Percentiles rank a stretch among this genome's conserved stretches.
Evolutionary conservation across 768 basidiomycete species (phyloP).

Genomic region (Leccinum ochraceum): DNA sequence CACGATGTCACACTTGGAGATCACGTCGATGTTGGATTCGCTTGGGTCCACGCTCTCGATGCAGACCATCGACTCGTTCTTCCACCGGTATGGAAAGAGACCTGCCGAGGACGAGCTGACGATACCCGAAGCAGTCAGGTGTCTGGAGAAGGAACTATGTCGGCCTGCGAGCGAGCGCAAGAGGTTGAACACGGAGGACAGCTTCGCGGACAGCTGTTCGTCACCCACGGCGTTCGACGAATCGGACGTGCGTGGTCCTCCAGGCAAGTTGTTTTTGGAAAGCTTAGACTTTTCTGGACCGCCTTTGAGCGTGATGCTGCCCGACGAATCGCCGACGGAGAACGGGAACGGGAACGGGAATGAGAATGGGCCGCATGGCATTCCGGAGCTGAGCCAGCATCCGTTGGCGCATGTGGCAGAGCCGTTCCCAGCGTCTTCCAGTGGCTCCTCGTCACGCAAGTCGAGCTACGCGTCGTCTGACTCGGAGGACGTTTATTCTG

Average conservation of each 20-base stretch:
- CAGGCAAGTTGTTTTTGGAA: constrained; percentile 48
- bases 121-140: constrained; percentile 76
- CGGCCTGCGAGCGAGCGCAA: constrained; percentile 73
- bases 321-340: constrained; percentile 34
- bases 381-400: constrained; percentile 45
- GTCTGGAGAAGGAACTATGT: constrained; percentile 82
- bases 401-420: constrained; percentile 39
- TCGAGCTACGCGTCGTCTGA: constrained; percentile 48
- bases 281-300: constrained; percentile 66
- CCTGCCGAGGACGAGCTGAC: constrained; percentile 71
- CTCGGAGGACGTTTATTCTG: constrained; percentile 39
- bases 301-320: constrained; percentile 29
- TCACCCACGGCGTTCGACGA: constrained; percentile 54
- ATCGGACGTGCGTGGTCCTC: constrained; percentile 19
- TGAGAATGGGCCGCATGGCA: too few species aligned
- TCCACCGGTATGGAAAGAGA: constrained; percentile 64
- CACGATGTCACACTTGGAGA: constrained; percentile 76
- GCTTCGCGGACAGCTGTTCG: constrained; percentile 46
- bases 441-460: constrained; percentile 26
- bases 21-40: constrained; percentile 95
- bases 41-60: constrained; percentile 88
- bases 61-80: constrained; percentile 82
- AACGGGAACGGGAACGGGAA: neutral
- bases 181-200: constrained; percentile 51
- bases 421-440: constrained; percentile 20